Base-by-base conservation (phyloP, 768 basidiomycete genomes). In the Serendipita sp. region DNA sequence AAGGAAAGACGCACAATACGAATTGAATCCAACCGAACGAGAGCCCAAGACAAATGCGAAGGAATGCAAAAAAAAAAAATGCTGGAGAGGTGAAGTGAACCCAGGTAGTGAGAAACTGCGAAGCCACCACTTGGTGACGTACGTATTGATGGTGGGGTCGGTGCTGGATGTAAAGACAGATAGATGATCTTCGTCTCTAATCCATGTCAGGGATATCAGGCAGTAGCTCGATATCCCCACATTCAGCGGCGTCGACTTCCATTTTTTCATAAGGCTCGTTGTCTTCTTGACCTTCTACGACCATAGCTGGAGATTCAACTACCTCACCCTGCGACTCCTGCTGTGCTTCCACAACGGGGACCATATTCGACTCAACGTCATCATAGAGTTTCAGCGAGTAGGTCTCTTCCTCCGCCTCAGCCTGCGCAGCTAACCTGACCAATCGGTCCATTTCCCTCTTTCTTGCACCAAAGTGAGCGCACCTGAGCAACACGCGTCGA, bases 141-240 rank as follows among this genome's bases (percentile, higher is more conserved):
- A 5, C n/a, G n/a, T 28, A 9, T 7, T 9, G 45, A 48, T 28
- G 45, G 9, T n/a, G n/a, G 9, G 7, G 20, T n/a, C 22, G 53
- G 24, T 3, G 24, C 17, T 13, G 30, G 30, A n/a, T 31, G n/a
- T 16, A 31, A 58, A 4, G 33, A 24, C 53, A 58, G n/a, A n/a
- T n/a, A n/a, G n/a, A 34, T n/a, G 31, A 24, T 22, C n/a, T 33
- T 31, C 26, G 53, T 58, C 53, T 13, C 13, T 38, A 58, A 20
- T 58, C 53, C 53, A 58, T 58, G 53, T 58, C 53, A 30, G 53
- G 53, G 30, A 58, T 58, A 24, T 58, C 53, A 20, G 53, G 53
- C 17, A 58, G 33, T 9, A 58, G 53, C 31, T 58, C 53, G 33
- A 58, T 58, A 31, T 58, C 53, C 4, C 53, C 53, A 58, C 53